Evolutionary conservation across 441 rosid genomes (phyloP).

Genomic region (Corymbia citriodora): DNA sequence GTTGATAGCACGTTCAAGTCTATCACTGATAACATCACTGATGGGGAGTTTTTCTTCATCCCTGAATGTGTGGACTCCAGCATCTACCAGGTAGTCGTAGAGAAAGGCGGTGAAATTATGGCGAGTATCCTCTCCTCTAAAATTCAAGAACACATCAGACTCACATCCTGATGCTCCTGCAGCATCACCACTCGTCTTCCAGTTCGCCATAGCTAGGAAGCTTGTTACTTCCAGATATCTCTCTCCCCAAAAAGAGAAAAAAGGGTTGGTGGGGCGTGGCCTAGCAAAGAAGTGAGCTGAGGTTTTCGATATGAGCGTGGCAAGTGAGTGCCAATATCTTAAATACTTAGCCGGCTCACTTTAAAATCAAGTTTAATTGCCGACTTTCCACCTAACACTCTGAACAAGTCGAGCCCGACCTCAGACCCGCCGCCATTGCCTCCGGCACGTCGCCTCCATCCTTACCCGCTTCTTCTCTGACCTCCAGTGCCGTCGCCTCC

Average conservation of each 20-base stretch:
- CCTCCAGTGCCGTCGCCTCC: too few relatives aligned
- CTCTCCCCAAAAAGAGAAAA: background rate
- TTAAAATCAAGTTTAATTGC: too few relatives aligned
- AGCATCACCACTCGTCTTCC: background rate
- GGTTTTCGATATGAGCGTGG: background rate
- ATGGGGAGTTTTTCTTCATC: too few relatives aligned
- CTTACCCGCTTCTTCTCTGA: too few relatives aligned
- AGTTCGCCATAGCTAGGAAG: background rate
- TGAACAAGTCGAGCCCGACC: too few relatives aligned
- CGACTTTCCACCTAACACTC: too few relatives aligned
- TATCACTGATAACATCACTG: too few relatives aligned
- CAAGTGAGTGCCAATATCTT: background rate
- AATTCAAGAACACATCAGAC: background rate
- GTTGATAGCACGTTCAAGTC: background rate
- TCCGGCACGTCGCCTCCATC: too few relatives aligned
- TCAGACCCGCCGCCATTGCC: too few relatives aligned
- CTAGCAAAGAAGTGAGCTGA: background rate
- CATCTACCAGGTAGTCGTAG: fast-evolving
- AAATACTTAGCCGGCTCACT: background rate
- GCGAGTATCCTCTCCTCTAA: background rate
- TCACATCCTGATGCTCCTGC: background rate
- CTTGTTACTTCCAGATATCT: background rate
- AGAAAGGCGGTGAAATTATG: background rate
- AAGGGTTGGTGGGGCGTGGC: background rate
- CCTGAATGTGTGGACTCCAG: fast-evolving